Conservation (phyloP, 306 rosid species). For the Senna tora region DNA sequence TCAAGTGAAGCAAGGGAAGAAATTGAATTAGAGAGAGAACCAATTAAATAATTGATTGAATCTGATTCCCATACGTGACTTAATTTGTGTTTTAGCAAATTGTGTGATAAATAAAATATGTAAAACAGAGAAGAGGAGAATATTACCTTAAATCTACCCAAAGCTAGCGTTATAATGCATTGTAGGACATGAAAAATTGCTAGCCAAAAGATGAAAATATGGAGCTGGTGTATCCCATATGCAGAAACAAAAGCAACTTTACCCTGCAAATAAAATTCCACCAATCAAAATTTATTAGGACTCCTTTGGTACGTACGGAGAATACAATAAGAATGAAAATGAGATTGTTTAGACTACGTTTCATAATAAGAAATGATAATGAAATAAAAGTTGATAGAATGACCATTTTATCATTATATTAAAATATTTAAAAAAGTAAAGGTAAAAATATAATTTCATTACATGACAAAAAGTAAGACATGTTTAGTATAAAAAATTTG, state of each 20-base stretch:
- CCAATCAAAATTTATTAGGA: too few species aligned
- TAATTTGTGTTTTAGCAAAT: neutral
- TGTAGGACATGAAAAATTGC: slow-evolving; percentile 74
- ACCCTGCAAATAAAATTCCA: slow-evolving; percentile 44
- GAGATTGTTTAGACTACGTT: too few species aligned
- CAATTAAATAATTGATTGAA: neutral
- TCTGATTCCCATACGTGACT: neutral
- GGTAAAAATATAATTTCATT: too few species aligned
- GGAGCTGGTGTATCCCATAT: slow-evolving; percentile 91
- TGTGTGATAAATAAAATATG: too few species aligned
- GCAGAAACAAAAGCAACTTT: slow-evolving; percentile 78
- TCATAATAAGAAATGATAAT: too few species aligned
- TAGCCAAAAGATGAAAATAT: slow-evolving; percentile 76
- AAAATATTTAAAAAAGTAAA: too few species aligned
- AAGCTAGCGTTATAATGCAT: slow-evolving; percentile 61
- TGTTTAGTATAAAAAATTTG: too few species aligned
- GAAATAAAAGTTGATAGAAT: too few species aligned
- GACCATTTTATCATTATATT: too few species aligned
- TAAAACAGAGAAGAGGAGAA: neutral
- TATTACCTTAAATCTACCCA: slow-evolving; percentile 79
- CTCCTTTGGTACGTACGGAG: too few species aligned
- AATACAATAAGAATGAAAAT: too few species aligned
- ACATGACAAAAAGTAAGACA: too few species aligned
- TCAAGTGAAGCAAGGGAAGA: slow-evolving; percentile 34
- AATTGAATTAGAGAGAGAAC: neutral